These are phyloP conservation scores for Lepiota brunneoincarnata DNA, from an alignment of 768 basidiomycete species.

Conservation along the genomic window DNA sequence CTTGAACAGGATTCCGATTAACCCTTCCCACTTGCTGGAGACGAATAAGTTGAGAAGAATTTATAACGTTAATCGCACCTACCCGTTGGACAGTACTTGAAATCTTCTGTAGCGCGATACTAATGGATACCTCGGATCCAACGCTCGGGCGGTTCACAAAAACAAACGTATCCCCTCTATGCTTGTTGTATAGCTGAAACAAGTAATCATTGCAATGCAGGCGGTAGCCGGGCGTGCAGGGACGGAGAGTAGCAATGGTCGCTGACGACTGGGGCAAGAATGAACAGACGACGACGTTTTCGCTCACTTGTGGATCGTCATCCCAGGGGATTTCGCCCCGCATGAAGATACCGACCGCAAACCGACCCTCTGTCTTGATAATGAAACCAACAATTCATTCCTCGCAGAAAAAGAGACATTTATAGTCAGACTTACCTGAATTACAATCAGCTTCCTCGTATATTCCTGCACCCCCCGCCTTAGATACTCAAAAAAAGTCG, in stretches of 20 bases:
- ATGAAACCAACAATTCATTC: not conserved
- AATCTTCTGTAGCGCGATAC: slow-evolving; percentile 64
- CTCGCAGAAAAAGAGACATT: not conserved
- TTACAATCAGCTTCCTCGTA: slow-evolving; percentile 52
- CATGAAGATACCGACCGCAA: slow-evolving; percentile 63
- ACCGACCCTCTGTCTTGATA: slow-evolving; percentile 56
- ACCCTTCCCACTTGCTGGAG: slow-evolving; percentile 60
- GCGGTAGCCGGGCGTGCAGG: slow-evolving; percentile 51
- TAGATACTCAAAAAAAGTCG: slow-evolving; percentile 63
- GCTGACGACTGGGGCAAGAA: slow-evolving; percentile 55
- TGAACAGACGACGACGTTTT: slow-evolving; percentile 60
- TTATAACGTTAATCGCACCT: slow-evolving; percentile 9
- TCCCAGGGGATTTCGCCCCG: slow-evolving; percentile 56
- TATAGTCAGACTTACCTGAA: slow-evolving; percentile 40
- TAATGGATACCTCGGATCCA: slow-evolving; percentile 46
- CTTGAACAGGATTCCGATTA: slow-evolving; percentile 45
- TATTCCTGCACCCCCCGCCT: slow-evolving; percentile 54
- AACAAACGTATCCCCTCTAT: slow-evolving; percentile 53
- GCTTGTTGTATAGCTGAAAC: slow-evolving; percentile 57
- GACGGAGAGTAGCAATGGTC: slow-evolving; percentile 44
- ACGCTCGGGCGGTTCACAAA: slow-evolving; percentile 48
- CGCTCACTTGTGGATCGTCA: slow-evolving; percentile 53
- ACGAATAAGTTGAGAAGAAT: not conserved
- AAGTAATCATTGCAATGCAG: slow-evolving; percentile 54
- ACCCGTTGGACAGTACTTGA: slow-evolving; percentile 52